Conservation (phyloP, 1,284 basidiomycete genomes). For the Ceratobasidium papillatum region DNA sequence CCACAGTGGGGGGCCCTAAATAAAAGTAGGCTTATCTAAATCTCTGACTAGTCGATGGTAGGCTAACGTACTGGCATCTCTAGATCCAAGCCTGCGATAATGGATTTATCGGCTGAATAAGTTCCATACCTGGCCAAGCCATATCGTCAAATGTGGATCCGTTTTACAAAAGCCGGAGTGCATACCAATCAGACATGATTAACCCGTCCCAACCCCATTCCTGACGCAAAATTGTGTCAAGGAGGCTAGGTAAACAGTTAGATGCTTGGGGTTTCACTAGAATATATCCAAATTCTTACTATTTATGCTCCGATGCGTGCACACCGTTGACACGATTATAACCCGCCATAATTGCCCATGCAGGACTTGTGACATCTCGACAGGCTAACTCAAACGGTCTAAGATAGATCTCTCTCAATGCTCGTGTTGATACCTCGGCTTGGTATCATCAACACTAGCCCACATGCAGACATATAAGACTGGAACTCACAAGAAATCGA, state of each 20-base stretch:
- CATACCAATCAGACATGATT: conserved; percentile 71
- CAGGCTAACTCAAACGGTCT: conserved; percentile 62
- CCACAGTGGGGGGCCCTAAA: conserved; percentile 57
- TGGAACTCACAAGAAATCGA: conserved; percentile 43
- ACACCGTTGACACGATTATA: conserved; percentile 41
- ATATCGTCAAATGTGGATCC: conserved; percentile 27
- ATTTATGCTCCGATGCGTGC: conserved; percentile 31
- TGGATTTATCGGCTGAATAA: conserved; percentile 64
- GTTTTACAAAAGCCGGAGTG: conserved; percentile 7
- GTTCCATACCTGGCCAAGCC: conserved; percentile 63
- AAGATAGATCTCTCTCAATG: conserved; percentile 74
- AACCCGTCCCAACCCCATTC: conserved; percentile 75
- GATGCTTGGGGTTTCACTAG: too few species aligned
- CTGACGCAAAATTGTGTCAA: conserved; percentile 67
- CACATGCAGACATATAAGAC: too few species aligned
- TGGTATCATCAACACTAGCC: too few species aligned
- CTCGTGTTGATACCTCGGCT: conserved; percentile 66
- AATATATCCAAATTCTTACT: background rate
- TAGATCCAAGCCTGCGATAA: conserved; percentile 69
- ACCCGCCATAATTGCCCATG: conserved; percentile 46
- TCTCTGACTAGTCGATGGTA: conserved; percentile 9
- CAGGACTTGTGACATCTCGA: conserved; percentile 38
- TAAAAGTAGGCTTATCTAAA: background rate
- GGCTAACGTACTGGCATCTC: conserved; percentile 59
- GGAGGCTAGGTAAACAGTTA: conserved; percentile 50